Evolutionary conservation across 2,329 filamentous ascomycete genomes (phyloP), one percentile per base, ranked within the genome.

Genomic region (Sporothrix luriei): DNA sequence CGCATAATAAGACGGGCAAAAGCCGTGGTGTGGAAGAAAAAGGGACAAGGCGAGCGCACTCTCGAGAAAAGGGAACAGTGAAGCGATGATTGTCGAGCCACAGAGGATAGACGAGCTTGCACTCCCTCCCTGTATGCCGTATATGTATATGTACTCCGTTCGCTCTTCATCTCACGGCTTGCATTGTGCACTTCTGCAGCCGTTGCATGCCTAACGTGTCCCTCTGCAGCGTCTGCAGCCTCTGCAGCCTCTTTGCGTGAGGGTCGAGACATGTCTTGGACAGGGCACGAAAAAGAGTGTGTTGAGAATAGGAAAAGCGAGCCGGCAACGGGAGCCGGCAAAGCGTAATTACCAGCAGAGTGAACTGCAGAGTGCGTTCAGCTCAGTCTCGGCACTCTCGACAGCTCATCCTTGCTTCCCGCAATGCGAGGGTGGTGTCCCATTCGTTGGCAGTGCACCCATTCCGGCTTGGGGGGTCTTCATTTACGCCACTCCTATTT

Each of bases 351-450:
- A n/a, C n/a, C n/a, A 24, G 21, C 19, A 19, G 26, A 24, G 16
- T 21, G 21, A 6, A 24, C 55, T 19, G 13, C 9, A 24, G 24
- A 26, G 3, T 13, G 40, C 59, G 26, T 48, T 46, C 40, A 26
- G n/a, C 40, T 48, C 59, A 33, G 33, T 57, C 26, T 13, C 52
- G 24, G 49, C 49, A 24, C 14, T 14, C 52, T 55, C 52, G 52
- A 55, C 52, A 55, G 52, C 24, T 55, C 52, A 55, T 55, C 52
- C 52, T 19, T 55, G 52, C 52, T 55, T 55, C 52, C 52, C 51
- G 21, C 26, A 55, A 13, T 16, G 24, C 26, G 16, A 55, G 52
- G 52, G 52, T 33, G 29, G 52, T 33, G 13, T 26, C 24, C 33
- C 7, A 33, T 55, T 33, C 29, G 4, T 19, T 55, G 19, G 13